Conservation (phyloP, 176 grass and related monocot genomes). For the Avena insularis region DNA sequence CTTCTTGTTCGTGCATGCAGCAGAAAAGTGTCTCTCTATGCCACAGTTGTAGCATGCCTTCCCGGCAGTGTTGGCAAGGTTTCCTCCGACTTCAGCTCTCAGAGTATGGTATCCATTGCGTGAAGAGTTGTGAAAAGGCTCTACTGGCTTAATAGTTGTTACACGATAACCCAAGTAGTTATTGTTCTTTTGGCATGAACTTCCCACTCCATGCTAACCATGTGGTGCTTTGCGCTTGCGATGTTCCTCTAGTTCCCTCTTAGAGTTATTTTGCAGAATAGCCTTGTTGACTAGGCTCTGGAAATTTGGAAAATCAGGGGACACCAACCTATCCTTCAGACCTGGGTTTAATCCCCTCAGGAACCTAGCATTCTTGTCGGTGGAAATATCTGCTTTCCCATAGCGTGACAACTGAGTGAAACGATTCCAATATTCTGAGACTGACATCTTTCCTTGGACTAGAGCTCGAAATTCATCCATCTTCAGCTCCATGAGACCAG, state of each 20-base stretch:
- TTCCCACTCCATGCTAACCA: background rate
- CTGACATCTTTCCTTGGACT: too few species aligned
- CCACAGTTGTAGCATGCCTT: background rate
- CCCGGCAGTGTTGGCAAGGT: background rate
- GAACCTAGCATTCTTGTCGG: too few species aligned
- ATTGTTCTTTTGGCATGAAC: background rate
- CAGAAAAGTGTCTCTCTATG: background rate
- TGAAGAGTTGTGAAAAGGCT: background rate
- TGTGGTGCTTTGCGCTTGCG: background rate
- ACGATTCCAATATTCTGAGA: too few species aligned
- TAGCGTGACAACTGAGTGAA: background rate
- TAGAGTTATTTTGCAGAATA: too few species aligned
- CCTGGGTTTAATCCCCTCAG: too few species aligned
- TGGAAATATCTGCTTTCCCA: too few species aligned
- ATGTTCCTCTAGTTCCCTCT: background rate
- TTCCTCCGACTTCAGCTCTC: background rate
- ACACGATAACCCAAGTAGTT: background rate
- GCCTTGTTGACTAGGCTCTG: too few species aligned
- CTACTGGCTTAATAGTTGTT: background rate
- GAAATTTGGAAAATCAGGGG: too few species aligned
- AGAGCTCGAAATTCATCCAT: too few species aligned
- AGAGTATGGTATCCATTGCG: background rate
- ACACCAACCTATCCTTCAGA: too few species aligned
- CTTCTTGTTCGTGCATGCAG: background rate
- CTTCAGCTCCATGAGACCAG: too few species aligned